Evolutionary conservation across 2,329 filamentous ascomycete genomes (phyloP).

Genomic region (Stagonosporopsis vannaccii): DNA sequence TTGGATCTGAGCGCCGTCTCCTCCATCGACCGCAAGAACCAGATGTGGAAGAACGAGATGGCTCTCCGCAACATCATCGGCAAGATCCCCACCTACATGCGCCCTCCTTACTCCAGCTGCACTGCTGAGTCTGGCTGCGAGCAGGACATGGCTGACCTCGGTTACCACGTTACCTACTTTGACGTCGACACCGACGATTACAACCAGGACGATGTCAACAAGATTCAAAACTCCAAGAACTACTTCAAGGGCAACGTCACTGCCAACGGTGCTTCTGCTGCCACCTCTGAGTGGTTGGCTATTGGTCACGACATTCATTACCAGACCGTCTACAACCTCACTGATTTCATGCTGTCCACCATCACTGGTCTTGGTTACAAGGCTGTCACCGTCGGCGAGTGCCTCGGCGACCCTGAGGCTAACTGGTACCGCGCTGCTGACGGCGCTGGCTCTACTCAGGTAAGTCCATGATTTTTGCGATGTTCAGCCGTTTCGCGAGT

Average conservation of each 20-base stretch:
- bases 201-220: slow-evolving; percentile 58
- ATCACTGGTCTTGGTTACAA: slow-evolving; percentile 51
- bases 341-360: slow-evolving; percentile 54
- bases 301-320: slow-evolving; percentile 62
- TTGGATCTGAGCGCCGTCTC: slow-evolving; percentile 57
- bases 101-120: slow-evolving; percentile 58
- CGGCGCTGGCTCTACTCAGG: slow-evolving; percentile 30
- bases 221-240: slow-evolving; percentile 62
- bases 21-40: slow-evolving; percentile 54
- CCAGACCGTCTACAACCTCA: slow-evolving; percentile 55
- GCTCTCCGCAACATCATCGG: slow-evolving; percentile 64
- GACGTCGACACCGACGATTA: slow-evolving; percentile 70
- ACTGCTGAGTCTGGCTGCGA: slow-evolving; percentile 51
- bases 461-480: slow-evolving; percentile 20
- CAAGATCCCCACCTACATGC: slow-evolving; percentile 64
- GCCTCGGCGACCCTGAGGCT: slow-evolving; percentile 52
- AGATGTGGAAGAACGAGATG: slow-evolving; percentile 63
- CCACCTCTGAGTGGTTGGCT: slow-evolving; percentile 55
- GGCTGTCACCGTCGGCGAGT: slow-evolving; percentile 58
- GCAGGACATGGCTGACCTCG: slow-evolving; percentile 53
- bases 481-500: slow-evolving; percentile 13
- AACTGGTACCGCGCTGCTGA: slow-evolving; percentile 59
- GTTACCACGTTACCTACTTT: slow-evolving; percentile 68
- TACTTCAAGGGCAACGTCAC: slow-evolving; percentile 59
- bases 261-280: slow-evolving; percentile 30